phyloP scores from a whole-genome alignment of 2,329 filamentous ascomycete genomes.

The Beauveria sp. region DNA sequence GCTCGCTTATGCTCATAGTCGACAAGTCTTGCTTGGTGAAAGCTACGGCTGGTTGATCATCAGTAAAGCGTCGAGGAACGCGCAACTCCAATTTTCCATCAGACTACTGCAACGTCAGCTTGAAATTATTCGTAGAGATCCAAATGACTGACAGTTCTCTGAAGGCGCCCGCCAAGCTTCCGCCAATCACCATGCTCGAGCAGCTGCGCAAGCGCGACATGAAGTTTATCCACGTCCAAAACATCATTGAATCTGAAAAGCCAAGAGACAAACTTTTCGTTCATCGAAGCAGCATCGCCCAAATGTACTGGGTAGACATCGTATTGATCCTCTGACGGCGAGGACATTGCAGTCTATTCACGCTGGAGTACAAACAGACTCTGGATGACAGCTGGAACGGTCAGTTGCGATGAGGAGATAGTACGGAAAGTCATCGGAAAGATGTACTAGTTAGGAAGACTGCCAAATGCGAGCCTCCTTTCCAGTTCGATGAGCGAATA shows the following conservation, averaged over 20 bases:
- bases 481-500: not conserved
- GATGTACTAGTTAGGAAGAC: not conserved
- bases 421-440: not conserved
- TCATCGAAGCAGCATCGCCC: constrained; percentile 23
- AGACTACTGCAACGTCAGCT: not conserved
- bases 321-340: not conserved
- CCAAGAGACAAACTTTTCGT: constrained; percentile 23
- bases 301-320: constrained; percentile 25
- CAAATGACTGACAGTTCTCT: not conserved
- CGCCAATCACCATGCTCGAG: constrained; percentile 37
- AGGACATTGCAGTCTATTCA: not conserved
- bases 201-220: constrained; percentile 27
- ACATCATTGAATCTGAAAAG: constrained; percentile 38
- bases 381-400: too few relatives aligned
- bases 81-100: not conserved
- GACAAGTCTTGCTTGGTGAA: constrained; percentile 3
- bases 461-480: not conserved
- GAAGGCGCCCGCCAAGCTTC: constrained; percentile 37
- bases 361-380: not conserved
- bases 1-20: not conserved
- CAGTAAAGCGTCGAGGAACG: constrained; percentile 1
- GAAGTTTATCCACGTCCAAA: constrained; percentile 33
- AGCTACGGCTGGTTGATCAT: not conserved
- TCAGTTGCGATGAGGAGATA: not conserved
- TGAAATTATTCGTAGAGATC: not conserved